Percentiles rank a stretch among this genome's conserved stretches.
Conservation (phyloP, 257 asterid genomes). For the Lycium barbarum region DNA sequence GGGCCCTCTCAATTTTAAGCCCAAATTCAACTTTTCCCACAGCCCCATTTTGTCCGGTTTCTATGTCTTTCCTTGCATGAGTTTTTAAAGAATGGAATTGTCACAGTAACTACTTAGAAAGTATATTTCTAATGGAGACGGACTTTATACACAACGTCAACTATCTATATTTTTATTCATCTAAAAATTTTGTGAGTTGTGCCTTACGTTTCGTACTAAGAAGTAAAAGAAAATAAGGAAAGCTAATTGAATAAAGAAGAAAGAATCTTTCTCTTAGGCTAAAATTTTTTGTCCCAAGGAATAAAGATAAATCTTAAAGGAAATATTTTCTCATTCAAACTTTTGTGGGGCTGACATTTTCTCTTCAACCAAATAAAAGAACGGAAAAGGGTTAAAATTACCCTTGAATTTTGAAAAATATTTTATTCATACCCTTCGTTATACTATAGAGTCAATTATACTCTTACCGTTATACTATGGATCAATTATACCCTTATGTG, state of each 20-base stretch:
- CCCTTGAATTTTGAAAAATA: too few species aligned
- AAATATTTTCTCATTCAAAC: constrained; percentile 1
- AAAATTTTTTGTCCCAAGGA: neutral
- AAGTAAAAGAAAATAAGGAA: neutral
- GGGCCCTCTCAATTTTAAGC: neutral
- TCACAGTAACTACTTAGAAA: neutral
- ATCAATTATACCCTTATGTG: too few species aligned
- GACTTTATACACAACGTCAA: neutral
- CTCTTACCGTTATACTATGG: too few species aligned
- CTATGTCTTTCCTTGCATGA: neutral
- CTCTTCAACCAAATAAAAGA: neutral
- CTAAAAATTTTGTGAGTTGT: neutral
- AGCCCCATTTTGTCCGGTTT: neutral
- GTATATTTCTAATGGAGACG: neutral
- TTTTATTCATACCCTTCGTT: too few species aligned
- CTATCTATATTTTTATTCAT: too few species aligned
- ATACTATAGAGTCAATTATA: too few species aligned
- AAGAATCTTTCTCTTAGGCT: too few species aligned
- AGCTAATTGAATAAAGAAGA: neutral
- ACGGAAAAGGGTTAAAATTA: too few species aligned
- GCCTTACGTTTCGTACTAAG: neutral
- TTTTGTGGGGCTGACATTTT: neutral
- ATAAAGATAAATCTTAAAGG: neutral
- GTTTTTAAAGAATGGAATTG: neutral
- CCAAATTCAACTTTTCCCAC: constrained; percentile 1